phyloP scores from a whole-genome alignment of 2,329 filamentous ascomycete species.

The Alternaria triticina region DNA sequence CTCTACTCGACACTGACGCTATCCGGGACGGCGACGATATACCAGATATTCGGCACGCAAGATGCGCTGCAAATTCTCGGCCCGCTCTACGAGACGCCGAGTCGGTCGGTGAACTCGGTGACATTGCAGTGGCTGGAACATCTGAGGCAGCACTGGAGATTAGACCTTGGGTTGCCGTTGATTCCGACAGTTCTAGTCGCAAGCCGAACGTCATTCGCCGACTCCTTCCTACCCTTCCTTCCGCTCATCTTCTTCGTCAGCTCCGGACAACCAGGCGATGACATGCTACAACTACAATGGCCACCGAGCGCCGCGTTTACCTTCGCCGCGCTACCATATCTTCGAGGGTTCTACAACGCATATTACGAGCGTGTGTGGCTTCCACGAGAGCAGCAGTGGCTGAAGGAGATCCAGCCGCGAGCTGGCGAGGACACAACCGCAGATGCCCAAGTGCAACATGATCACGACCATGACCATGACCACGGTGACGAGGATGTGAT shows the following conservation, averaged over 20 bases:
- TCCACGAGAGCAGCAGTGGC: conserved; percentile 65
- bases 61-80: conserved; percentile 64
- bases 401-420: conserved; percentile 67
- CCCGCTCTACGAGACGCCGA: conserved; percentile 47
- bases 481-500: conserved; percentile 54
- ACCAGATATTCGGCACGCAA: conserved; percentile 69
- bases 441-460: conserved; percentile 21
- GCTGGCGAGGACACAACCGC: conserved; percentile 42
- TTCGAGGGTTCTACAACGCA: conserved; percentile 68
- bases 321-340: conserved; percentile 70
- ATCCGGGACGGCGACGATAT: conserved; percentile 68
- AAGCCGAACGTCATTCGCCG: conserved; percentile 69
- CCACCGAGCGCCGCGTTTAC: conserved; percentile 71
- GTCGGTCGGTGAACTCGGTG: conserved; percentile 35
- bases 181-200: conserved; percentile 72
- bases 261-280: conserved; percentile 53
- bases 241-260: conserved; percentile 67
- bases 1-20: conserved; percentile 55
- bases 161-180: conserved; percentile 68
- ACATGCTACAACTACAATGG: conserved; percentile 64
- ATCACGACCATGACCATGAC: conserved; percentile 30
- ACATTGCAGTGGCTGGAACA: conserved; percentile 41
- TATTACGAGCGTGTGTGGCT: conserved; percentile 67
- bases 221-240: conserved; percentile 67
- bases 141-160: conserved; percentile 53